Evolutionary conservation across 768 basidiomycete genomes (phyloP).

Genomic region (Mycena amicta): DNA sequence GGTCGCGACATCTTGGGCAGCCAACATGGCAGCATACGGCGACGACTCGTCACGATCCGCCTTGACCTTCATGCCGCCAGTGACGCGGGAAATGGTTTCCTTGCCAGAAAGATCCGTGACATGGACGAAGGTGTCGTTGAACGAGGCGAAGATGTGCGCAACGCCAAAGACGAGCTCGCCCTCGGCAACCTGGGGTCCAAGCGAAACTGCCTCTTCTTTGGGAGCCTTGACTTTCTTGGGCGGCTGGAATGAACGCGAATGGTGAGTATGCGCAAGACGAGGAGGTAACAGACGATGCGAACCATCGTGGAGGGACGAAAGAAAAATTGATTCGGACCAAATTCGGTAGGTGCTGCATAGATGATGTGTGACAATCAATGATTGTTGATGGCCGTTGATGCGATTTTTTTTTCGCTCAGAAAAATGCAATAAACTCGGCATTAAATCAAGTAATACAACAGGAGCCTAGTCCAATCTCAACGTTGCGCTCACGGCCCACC

Average conservation of each 20-base stretch:
- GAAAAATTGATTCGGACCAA: background rate
- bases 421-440: too few species aligned
- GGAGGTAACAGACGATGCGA: slow-evolving; percentile 26
- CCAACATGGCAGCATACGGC: slow-evolving; percentile 96
- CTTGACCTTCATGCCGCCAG: slow-evolving; percentile 99
- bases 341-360: too few species aligned
- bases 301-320: background rate
- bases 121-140: slow-evolving; percentile 99
- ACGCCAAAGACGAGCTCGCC: slow-evolving; percentile 98
- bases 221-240: slow-evolving; percentile 82
- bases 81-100: slow-evolving; percentile 98
- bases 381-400: too few species aligned
- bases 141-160: slow-evolving; percentile 98
- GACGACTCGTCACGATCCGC: slow-evolving; percentile 99
- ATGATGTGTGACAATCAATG: too few species aligned
- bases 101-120: slow-evolving; percentile 98
- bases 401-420: too few species aligned
- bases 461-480: too few species aligned
- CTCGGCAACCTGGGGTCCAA: slow-evolving; percentile 94
- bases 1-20: slow-evolving; percentile 93
- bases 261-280: slow-evolving; percentile 4
- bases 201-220: slow-evolving; percentile 84
- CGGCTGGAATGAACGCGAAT: slow-evolving; percentile 48
- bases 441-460: too few species aligned
- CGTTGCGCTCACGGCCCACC: slow-evolving; percentile 9